Conservation (phyloP, 306 rosid species). For the Vicia faba region DNA sequence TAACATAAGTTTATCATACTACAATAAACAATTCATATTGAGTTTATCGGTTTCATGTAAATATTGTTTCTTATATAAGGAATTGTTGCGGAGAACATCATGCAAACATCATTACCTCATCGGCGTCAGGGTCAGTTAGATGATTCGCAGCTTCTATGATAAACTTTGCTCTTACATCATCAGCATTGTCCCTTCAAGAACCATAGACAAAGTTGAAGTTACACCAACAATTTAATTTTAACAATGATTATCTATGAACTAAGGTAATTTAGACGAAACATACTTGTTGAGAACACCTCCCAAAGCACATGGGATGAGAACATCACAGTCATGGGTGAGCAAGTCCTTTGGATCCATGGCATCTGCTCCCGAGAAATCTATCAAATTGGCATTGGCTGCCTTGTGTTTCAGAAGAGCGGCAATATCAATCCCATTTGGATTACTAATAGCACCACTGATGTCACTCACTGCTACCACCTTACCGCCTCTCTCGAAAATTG, state of each 20-base stretch:
- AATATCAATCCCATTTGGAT: conserved; percentile 58
- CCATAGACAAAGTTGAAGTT: not conserved
- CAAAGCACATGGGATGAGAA: conserved; percentile 68
- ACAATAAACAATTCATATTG: too few species aligned
- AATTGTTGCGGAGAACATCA: too few species aligned
- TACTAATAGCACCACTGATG: conserved; percentile 56
- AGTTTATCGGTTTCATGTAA: too few species aligned
- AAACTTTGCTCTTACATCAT: conserved; percentile 57
- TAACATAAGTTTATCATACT: not conserved
- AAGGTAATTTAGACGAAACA: conserved; percentile 12
- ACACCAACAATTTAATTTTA: not conserved
- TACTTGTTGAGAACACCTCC: conserved; percentile 71
- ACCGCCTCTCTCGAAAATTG: conserved; percentile 62
- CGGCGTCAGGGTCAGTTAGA: conserved; percentile 73
- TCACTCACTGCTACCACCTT: conserved; percentile 65
- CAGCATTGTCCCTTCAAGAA: conserved; percentile 53
- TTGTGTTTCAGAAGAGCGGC: conserved; percentile 58
- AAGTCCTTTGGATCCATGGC: conserved; percentile 54
- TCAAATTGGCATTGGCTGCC: conserved; percentile 40
- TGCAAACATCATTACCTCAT: conserved; percentile 47
- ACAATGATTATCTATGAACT: conserved; percentile 6
- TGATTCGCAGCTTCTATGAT: conserved; percentile 69
- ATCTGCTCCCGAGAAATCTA: conserved; percentile 55
- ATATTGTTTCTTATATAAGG: too few species aligned
- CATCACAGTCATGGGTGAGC: conserved; percentile 64